Evolutionary conservation across 179 eudicot genomes (phyloP), one percentile per base, ranked within the genome.

Genomic region (Actinidia chinensis): DNA sequence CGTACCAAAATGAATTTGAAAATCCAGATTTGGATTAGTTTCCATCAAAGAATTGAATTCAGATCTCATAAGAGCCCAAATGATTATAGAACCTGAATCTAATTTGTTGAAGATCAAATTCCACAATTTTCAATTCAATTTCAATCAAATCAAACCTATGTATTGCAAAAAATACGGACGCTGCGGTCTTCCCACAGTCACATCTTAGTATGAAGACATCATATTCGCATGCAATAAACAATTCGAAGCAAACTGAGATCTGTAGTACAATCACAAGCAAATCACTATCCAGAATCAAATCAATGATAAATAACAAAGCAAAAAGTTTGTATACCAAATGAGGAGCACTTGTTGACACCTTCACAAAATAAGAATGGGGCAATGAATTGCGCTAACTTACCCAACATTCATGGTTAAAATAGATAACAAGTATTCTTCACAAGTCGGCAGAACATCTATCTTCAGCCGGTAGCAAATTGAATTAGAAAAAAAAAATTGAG

Each of bases 331-430:
- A 50, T 65, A 76, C 79, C 79, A 33, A 76, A 65, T 28, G 79
- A 92, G 71, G 98, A 92, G 77, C 98, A 93, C 81, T 92, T 93
- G 89, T 93, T 93, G 90, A 92, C 93, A 82, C 95, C 97, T 89
- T 93, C 98, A 76, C 1, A 28, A 28, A 28, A 28, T 1, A 28
- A 28, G 33, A 28, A 28, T 28, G 33, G 33, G 33, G 33, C 33
- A 28, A 28, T 28, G 33, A 28, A 28, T 28, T 28, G 33, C 33
- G 33, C 33, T 28, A 28, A 28, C 33, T 28, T 28, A 28, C 33
- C 3, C 59, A 55, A 55, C 17, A 55, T 55, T 6, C 59, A 18
- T 17, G 20, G 20, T 55, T 20, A 5, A 55, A 55, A 55, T 15
- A 18, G 0, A 55, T 17, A 5, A 17, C 8, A 17, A 4, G 20